These are phyloP conservation scores for Stachybotrys chartarum DNA, from an alignment of 2,329 filamentous ascomycete species.

Conservation along the genomic window DNA sequence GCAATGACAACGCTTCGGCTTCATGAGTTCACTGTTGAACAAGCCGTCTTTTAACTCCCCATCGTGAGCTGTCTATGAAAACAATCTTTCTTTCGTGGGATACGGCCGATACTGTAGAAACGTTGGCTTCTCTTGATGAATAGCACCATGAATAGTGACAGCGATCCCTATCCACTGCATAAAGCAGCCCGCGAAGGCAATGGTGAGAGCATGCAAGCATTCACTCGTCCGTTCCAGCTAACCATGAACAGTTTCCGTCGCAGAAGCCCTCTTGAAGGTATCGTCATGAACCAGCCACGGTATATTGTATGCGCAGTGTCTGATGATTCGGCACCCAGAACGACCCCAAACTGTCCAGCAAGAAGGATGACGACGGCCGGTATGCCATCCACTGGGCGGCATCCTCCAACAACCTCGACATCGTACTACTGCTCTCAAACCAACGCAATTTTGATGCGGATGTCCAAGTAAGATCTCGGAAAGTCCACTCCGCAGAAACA, in stretches of 20 bases:
- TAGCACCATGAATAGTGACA: background rate
- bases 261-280: slow-evolving; percentile 11
- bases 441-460: slow-evolving; percentile 75
- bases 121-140: no score
- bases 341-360: slow-evolving; percentile 68
- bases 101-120: no score
- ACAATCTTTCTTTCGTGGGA: no score
- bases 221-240: background rate
- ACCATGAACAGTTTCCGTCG: slow-evolving; percentile 5
- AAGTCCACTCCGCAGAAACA: background rate
- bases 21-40: no score
- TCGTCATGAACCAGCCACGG: background rate
- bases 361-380: slow-evolving; percentile 78
- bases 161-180: background rate
- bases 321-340: slow-evolving; percentile 38
- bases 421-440: slow-evolving; percentile 65
- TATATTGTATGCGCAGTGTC: background rate
- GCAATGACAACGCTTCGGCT: background rate
- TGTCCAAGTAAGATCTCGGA: slow-evolving; percentile 49
- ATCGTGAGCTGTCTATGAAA: no score
- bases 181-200: background rate
- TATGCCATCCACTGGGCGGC: slow-evolving; percentile 92
- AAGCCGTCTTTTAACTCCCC: no score
- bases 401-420: slow-evolving; percentile 71
- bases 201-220: background rate